Conservation (phyloP, 2,329 filamentous ascomycete species). For the Cytospora leucostoma region DNA sequence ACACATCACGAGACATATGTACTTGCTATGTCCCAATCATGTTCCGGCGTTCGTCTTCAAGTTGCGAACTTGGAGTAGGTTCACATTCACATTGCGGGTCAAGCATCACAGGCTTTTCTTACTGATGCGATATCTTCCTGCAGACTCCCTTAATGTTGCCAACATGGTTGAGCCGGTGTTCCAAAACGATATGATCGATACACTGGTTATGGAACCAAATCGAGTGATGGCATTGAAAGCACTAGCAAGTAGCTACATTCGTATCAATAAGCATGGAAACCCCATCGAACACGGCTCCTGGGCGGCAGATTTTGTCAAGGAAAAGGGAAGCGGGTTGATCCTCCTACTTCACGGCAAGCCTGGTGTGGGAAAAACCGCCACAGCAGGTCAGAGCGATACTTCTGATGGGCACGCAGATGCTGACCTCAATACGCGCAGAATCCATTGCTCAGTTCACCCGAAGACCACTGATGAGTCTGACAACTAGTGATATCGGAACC, state of each 20-base stretch:
- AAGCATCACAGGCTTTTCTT: neutral
- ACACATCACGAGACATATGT: slow-evolving; percentile 1
- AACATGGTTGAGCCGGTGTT: slow-evolving; percentile 33
- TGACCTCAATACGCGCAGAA: slow-evolving; percentile 30
- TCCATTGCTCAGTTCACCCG: slow-evolving; percentile 39
- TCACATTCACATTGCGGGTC: neutral
- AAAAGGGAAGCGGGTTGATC: slow-evolving; percentile 10
- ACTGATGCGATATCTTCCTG: neutral
- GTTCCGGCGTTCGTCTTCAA: slow-evolving; percentile 30
- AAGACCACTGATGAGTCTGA: slow-evolving; percentile 37
- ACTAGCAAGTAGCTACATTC: slow-evolving; percentile 34
- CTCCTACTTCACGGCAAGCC: slow-evolving; percentile 13
- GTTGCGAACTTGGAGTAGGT: slow-evolving; percentile 32
- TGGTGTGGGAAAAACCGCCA: slow-evolving; percentile 23
- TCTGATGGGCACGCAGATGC: neutral
- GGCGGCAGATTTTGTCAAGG: slow-evolving; percentile 17
- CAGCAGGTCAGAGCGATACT: slow-evolving; percentile 32
- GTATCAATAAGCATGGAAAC: slow-evolving; percentile 29
- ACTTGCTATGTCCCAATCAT: slow-evolving; percentile 27
- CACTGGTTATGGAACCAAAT: slow-evolving; percentile 35
- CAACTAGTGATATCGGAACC: slow-evolving; percentile 34
- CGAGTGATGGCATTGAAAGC: slow-evolving; percentile 34
- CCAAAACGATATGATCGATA: slow-evolving; percentile 35
- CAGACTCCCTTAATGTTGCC: slow-evolving; percentile 32
- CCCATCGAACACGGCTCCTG: slow-evolving; percentile 16